A percentile compares a stretch with the other conserved stretches of the same genome.
Evolutionary conservation across 2,329 filamentous ascomycete genomes (phyloP).

Genomic region (Aureobasidium namibiae): DNA sequence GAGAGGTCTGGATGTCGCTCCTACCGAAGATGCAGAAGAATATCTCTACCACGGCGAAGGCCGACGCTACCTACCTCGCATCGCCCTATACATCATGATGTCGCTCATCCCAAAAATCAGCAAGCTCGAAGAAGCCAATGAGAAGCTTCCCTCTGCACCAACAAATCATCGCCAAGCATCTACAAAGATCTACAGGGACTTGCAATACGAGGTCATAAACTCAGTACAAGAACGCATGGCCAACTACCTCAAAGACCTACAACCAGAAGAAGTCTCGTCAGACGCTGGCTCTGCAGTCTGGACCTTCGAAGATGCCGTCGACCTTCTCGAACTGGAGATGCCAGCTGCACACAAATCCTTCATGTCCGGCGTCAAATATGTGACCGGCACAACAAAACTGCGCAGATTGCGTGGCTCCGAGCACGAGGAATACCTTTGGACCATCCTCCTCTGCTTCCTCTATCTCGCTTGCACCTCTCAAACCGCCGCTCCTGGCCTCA

Average conservation of each 20-base stretch:
- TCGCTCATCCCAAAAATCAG: slow-evolving; percentile 27
- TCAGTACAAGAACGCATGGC: slow-evolving; percentile 22
- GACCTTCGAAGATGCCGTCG: slow-evolving; percentile 23
- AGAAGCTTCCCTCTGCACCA: slow-evolving; percentile 20
- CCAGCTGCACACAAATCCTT: slow-evolving; percentile 19
- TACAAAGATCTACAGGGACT: slow-evolving; percentile 35
- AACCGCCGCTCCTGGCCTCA: not conserved
- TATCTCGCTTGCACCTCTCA: not conserved
- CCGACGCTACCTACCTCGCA: slow-evolving; percentile 24
- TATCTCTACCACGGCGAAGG: slow-evolving; percentile 22
- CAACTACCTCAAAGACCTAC: slow-evolving; percentile 15
- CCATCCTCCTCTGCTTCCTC: slow-evolving; percentile 25
- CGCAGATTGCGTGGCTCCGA: slow-evolving; percentile 24
- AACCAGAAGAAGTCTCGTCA: not conserved
- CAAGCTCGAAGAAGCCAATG: slow-evolving; percentile 22
- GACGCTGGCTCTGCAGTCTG: slow-evolving; percentile 16
- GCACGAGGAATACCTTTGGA: slow-evolving; percentile 30
- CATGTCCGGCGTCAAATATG: slow-evolving; percentile 25
- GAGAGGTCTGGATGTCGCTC: slow-evolving; percentile 23
- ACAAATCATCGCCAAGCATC: slow-evolving; percentile 32
- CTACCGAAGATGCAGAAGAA: slow-evolving; percentile 20
- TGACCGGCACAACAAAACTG: slow-evolving; percentile 23
- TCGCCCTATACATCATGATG: slow-evolving; percentile 27
- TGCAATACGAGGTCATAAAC: slow-evolving; percentile 29
- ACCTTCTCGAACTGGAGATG: slow-evolving; percentile 43